Percentiles rank a stretch among this genome's conserved stretches.
Conservation (phyloP, 1,139 yeast genomes). For the Yamadazyma triangularis region DNA sequence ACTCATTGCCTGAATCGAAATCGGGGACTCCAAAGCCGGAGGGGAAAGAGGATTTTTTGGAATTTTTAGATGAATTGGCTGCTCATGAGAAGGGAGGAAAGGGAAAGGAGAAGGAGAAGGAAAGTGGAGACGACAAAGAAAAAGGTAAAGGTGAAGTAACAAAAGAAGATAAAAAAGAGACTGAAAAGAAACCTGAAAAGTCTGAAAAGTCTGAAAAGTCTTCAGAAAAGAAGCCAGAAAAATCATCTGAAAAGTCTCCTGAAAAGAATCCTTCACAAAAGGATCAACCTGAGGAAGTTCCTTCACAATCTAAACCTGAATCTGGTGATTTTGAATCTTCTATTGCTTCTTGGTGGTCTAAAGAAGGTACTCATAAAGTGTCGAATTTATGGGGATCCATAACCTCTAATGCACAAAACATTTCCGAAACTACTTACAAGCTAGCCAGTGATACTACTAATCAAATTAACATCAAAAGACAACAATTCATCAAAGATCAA, state of each 20-base stretch:
- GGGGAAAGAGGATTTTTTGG: conserved; percentile 70
- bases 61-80: conserved; percentile 80
- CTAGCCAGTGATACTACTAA: conserved; percentile 41
- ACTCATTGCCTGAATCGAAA: conserved; percentile 74
- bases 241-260: not conserved
- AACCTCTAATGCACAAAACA: conserved; percentile 38
- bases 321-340: conserved; percentile 18
- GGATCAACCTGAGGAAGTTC: not conserved
- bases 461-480: conserved; percentile 40
- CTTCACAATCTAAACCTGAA: not conserved
- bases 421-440: conserved; percentile 41
- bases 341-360: conserved; percentile 79
- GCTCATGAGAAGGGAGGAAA: conserved; percentile 22
- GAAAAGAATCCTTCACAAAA: not conserved
- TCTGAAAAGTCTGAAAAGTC: too few relatives aligned
- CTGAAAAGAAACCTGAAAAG: too few relatives aligned
- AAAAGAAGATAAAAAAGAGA: not conserved
- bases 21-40: conserved; percentile 32
- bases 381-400: conserved; percentile 64
- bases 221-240: too few relatives aligned
- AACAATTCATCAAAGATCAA: conserved; percentile 28
- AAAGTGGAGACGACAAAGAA: too few relatives aligned
- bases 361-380: conserved; percentile 72
- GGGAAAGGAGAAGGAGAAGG: too few relatives aligned
- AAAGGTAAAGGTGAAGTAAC: conserved; percentile 1